Base-by-base conservation (phyloP, 495 filamentous ascomycete genomes). In the Achaetomiella virescens region DNA sequence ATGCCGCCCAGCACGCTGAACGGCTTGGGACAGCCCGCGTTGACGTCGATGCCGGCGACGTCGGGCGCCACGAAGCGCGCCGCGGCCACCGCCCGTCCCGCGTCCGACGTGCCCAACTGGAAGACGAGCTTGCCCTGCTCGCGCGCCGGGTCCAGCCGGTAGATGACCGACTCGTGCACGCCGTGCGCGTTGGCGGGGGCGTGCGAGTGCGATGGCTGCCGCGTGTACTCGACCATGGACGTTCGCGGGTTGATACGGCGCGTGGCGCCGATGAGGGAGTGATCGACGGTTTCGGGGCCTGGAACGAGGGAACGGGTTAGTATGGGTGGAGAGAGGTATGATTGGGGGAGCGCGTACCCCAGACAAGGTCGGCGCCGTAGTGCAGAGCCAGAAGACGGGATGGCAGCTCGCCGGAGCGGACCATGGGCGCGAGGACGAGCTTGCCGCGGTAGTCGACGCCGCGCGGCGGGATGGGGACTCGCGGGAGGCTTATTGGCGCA, bases 281-380 rank as follows among this genome's bases (percentile, higher is more conserved):
- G 82, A 68, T 97, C 93, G 57, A 98, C 85, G 2, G 90, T 97
- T 72, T 98, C 93, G 7, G 93, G 93, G 10, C 91, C 85, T 88
- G 54, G 58, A 37, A n/a, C 29, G 5, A 21, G 10, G 15, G 18
- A 31, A 31, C n/a, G 24, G 31, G 38, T 46, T 44, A 61, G 33
- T 42, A 18, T 14, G 24, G 10, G 14, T 40, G 44, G 31, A 43
- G 58, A 49, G 40, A 14, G 49, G 42, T 29, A 45, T 38, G 63
- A 37, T 6, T n/a, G 40, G 17, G 55, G 20, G n/a, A n/a, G n/a
- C n/a, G 69, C 69, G 42, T 59, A 84, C 87, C 92, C 93, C 92
- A 98, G 55, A 97, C 93, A 14, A 97, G 80, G 67, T 97, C 93
- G 41, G 95, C 95, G 44, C 93, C 93, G 67, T 98, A 97, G 62